Evolutionary conservation across 306 rosid genomes (phyloP), one percentile per base, ranked within the genome.

Genomic region (Heteromeles arbutifolia): DNA sequence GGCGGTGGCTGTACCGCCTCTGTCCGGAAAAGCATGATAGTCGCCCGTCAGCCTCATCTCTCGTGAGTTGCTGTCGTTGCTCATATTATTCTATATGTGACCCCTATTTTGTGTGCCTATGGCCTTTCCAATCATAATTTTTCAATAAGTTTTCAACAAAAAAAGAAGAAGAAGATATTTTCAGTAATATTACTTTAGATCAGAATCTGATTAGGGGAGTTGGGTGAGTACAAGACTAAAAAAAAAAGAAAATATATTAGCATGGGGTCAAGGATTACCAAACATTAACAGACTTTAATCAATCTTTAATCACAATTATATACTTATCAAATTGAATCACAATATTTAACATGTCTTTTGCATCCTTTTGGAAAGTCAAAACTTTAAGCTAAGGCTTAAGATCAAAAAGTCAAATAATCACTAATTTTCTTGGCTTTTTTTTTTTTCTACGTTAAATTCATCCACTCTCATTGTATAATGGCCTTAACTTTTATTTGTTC

Each of bases 221-320:
- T 14, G 13, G 62, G 26, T 72, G 41, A 56, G 24, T 15, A 34
- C 24, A 13, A 62, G 19, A 13, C 1, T 26, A 12, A 3, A 7
- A 24, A 12, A 2, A 2, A 24, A 32, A 2, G 4, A 21, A 56
- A 57, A 72, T 53, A 57, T 50, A 28, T 44, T 74, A 21, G 69
- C 15, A 18, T 11, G 10, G 6, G 52, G 77, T 74, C 70, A 74
- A 62, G n/a, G 31, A 62, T 44, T 74, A 62, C 77, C 70, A 13
- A 62, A 19, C 45, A 28, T 21, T 18, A 41, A 7, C 48, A 37
- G 39, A 58, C 68, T 58, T 18, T 0, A 14, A 58, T 4, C 4
- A 73, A 43, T 26, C 29, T 61, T 37, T 73, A 25, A 41, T 59
- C 57, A 18, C 54, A 15, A 58, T 73, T 54, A 31, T 21, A 18